Evolutionary conservation across 2,329 filamentous ascomycete genomes (phyloP), one percentile per base, ranked within the genome.

Genomic region (Eutypa lata): DNA sequence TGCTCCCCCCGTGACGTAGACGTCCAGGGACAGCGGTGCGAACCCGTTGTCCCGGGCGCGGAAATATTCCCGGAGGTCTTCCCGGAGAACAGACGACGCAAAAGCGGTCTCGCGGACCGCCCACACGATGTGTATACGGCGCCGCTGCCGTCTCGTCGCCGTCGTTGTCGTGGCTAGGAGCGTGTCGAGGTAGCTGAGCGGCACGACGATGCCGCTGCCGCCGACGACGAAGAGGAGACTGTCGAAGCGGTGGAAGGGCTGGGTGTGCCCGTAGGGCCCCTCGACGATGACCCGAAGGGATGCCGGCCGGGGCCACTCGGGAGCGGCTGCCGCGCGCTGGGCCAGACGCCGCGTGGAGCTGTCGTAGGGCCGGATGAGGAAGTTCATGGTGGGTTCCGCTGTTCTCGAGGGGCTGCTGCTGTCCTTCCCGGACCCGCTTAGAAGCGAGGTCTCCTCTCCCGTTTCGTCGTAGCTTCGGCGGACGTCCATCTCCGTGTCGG

Each of bases 361-460:
- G 43, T 75, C 70, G 54, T 77, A 77, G 1, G 75, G 75, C 0
- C 75, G 64, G 43, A 78, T 73, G n/a, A 78, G 62, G 40, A 78
- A 77, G 0, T 68, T 68, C 66, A 77, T 72, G 8, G 48, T 50
- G 0, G 26, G 26, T 43, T n/a, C 50, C 14, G 49, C n/a, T n/a
- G 18, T 14, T 57, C 24, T 40, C 8, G 21, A 28, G 22, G 37
- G 28, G n/a, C 47, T 38, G 19, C 38, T 40, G 21, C 37, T 48
- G 19, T n/a, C 33, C 44, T 13, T 24, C 63, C 3, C 75, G 65
- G 0, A 74, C n/a, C n/a, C n/a, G n/a, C n/a, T n/a, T n/a, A n/a
- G 64, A 0, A 70, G 70, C 2, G 55, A 60, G 4, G 26, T 31
- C 26, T 69, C 64, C 21, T 74, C 72, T 13, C n/a, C 21, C 5